These are phyloP conservation scores for Potentilla sterilis DNA, from an alignment of 306 rosid genomes.

Conservation along the genomic window DNA sequence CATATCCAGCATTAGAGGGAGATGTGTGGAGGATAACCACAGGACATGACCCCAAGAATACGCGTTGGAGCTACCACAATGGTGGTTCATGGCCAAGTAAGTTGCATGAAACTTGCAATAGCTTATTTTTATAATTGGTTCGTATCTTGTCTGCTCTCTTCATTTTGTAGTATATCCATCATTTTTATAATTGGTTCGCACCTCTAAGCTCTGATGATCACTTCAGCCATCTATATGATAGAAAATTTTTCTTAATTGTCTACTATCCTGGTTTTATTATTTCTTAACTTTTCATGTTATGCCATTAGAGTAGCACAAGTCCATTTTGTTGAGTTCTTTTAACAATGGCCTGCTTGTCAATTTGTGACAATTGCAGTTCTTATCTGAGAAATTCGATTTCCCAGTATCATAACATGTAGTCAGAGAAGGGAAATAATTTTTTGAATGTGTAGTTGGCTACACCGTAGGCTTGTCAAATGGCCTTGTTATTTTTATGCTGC, in stretches of 20 bases:
- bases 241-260: not conserved
- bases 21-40: conserved; percentile 30
- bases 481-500: not conserved
- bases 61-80: conserved; percentile 34
- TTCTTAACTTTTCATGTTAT: not conserved
- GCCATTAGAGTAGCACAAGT: not conserved
- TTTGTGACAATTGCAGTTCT: too few species aligned
- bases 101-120: not conserved
- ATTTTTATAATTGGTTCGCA: not conserved
- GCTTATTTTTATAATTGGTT: not conserved
- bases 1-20: conserved; percentile 33
- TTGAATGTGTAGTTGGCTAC: not conserved
- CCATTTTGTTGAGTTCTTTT: too few species aligned
- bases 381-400: too few species aligned
- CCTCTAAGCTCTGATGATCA: not conserved
- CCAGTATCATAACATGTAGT: not conserved
- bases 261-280: not conserved
- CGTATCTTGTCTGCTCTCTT: not conserved
- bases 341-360: not conserved
- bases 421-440: not conserved
- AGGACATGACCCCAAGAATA: conserved; percentile 30
- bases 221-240: not conserved
- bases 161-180: not conserved
- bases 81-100: conserved; percentile 39
- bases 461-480: not conserved